These are phyloP conservation scores for Stellera chamaejasme DNA, from an alignment of 345 rosid species.

Conservation along the genomic window DNA sequence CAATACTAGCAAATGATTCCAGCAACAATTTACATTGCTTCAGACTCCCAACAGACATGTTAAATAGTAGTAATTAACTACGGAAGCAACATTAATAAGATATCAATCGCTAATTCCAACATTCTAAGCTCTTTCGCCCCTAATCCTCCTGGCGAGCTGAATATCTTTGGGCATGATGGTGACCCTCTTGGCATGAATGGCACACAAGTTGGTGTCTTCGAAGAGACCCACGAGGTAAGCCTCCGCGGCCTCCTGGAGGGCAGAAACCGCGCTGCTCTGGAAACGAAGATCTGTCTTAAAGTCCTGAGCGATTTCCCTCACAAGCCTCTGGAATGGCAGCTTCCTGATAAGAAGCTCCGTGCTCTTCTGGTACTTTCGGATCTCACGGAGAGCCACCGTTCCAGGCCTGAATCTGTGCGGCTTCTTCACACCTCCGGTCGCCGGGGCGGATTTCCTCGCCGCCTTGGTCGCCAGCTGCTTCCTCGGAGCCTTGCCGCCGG, in stretches of 20 bases:
- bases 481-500: constrained; percentile 52
- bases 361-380: constrained; percentile 48
- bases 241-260: constrained; percentile 47
- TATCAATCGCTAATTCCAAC: neutral
- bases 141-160: constrained; percentile 44
- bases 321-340: constrained; percentile 47
- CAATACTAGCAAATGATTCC: too few species aligned
- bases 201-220: constrained; percentile 44
- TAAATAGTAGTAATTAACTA: too few species aligned
- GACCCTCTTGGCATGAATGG: constrained; percentile 48
- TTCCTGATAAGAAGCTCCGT: constrained; percentile 45
- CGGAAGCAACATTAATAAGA: neutral
- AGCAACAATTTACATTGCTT: neutral
- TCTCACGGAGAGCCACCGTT: constrained; percentile 43
- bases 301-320: constrained; percentile 53
- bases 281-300: constrained; percentile 55
- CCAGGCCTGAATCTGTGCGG: constrained; percentile 54
- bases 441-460: constrained; percentile 46
- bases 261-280: constrained; percentile 51
- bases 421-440: constrained; percentile 56
- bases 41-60: neutral
- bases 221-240: constrained; percentile 48
- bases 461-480: constrained; percentile 49
- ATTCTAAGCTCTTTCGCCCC: constrained; percentile 44
- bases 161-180: constrained; percentile 54